Percentiles rank a stretch among this genome's conserved stretches.
Evolutionary conservation across 176 grass and related monocot genomes (phyloP).

Genomic region (Neostapfia colusana): DNA sequence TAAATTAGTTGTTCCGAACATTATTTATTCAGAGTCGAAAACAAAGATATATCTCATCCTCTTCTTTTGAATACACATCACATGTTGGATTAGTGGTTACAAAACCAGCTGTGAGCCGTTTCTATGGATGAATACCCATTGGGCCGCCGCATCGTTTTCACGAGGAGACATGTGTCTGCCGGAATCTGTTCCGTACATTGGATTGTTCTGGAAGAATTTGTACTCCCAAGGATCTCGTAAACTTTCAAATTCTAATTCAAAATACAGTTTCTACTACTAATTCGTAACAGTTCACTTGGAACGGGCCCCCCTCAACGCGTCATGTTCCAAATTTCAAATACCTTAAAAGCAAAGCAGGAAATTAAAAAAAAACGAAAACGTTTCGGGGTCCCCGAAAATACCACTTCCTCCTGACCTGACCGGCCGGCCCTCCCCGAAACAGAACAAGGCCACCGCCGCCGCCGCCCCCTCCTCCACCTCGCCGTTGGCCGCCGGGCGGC

Average conservation of each 20-base stretch:
- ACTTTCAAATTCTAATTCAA: not conserved
- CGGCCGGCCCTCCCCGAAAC: slow-evolving; percentile 24
- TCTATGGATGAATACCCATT: too few relatives aligned
- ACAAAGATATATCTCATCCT: too few relatives aligned
- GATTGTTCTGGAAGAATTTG: not conserved
- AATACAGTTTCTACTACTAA: not conserved
- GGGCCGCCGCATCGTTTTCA: too few relatives aligned
- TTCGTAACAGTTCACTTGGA: not conserved
- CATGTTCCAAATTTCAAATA: not conserved
- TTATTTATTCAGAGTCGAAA: too few relatives aligned
- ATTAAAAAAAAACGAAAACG: not conserved
- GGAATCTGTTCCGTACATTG: not conserved
- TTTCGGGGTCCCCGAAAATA: slow-evolving; percentile 6
- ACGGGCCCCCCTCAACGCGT: not conserved
- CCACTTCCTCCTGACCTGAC: not conserved
- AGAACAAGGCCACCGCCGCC: not conserved
- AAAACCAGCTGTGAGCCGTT: too few relatives aligned
- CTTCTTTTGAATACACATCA: too few relatives aligned
- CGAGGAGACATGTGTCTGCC: too few relatives aligned
- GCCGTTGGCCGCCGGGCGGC: not conserved
- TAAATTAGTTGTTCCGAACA: too few relatives aligned
- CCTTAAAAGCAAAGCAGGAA: slow-evolving; percentile 14
- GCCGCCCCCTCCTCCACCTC: not conserved
- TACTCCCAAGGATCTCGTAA: not conserved
- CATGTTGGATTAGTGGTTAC: too few relatives aligned